Base-by-base conservation (phyloP, 441 rosid species). In the Flueggea neowawraea region DNA sequence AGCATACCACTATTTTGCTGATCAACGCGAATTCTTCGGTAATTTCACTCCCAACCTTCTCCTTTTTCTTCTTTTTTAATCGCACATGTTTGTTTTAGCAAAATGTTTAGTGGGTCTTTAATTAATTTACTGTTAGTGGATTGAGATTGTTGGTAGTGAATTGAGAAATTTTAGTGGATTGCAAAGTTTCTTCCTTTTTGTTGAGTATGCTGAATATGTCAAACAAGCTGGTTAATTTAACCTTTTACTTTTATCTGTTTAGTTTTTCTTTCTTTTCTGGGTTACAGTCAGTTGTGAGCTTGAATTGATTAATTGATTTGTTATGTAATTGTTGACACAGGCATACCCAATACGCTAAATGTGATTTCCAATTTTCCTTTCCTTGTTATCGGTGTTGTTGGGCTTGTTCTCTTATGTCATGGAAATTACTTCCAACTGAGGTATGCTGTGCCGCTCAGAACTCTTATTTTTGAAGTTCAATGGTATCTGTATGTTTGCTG, bases 351-450 rank as follows among this genome's bases (percentile, higher is more conserved):
- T 73, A 65, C 80, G 22, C 61, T 90, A 47, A 83, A 93, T 63
- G 97, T 90, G 59, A 61, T 93, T 61, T 90, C 97, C 17, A 90
- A 93, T 78, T 87, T 93, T 54, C 98, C 98, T 16, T 90, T 93
- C 85, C 90, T 93, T 63, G 77, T 90, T 41, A 69, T 90, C 54
- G 98, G 98, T 36, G 65, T 90, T 13, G 22, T 84, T n/a, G 97
- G 97, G 57, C 89, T 93, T 69, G 75, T 88, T 28, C 88, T 93
- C 66, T 88, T 92, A 84, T 80, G 39, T 69, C 75, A 82, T 71
- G 82, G 85, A 64, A 84, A 90, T 69, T 90, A 80, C 73, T 90
- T 93, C 69, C 72, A 75, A 68, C 78, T 93, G 43, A 78, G 93
- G 97, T 77, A 69, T 31, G 58, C 10, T 6, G 50, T 67, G 28